These are phyloP conservation scores for Ascochyta pisi DNA, from an alignment of 2,329 filamentous ascomycete genomes.

Conservation along the genomic window DNA sequence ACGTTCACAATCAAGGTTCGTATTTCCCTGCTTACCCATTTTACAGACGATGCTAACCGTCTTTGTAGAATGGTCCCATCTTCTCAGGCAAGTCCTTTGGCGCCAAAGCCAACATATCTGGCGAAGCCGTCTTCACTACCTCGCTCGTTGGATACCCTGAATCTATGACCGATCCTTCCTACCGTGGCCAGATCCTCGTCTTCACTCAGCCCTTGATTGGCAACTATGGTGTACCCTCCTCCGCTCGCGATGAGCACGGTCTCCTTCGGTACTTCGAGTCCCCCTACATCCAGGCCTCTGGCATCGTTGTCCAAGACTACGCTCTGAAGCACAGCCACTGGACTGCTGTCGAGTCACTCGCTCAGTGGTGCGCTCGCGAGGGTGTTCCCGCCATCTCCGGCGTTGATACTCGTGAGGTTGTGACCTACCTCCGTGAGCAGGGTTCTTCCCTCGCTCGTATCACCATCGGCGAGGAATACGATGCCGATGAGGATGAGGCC, in stretches of 20 bases:
- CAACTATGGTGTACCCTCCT: constrained; percentile 96
- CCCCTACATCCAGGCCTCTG: constrained; percentile 94
- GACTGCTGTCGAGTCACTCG: constrained; percentile 94
- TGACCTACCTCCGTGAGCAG: constrained; percentile 93
- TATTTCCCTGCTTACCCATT: constrained; percentile 16
- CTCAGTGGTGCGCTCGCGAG: constrained; percentile 94
- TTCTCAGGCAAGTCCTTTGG: constrained; percentile 97
- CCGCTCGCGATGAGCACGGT: constrained; percentile 82
- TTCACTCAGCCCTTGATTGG: constrained; percentile 98
- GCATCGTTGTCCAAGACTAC: constrained; percentile 94
- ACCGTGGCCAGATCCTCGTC: constrained; percentile 90
- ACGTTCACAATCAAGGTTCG: constrained; percentile 92
- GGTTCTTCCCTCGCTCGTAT: constrained; percentile 95
- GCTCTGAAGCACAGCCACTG: constrained; percentile 96
- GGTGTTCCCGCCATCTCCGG: constrained; percentile 95
- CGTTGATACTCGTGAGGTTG: constrained; percentile 95
- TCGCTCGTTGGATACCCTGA: constrained; percentile 98
- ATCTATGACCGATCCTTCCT: constrained; percentile 74
- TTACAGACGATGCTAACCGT: constrained; percentile 41
- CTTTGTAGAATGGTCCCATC: constrained; percentile 80
- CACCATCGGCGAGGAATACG: constrained; percentile 95
- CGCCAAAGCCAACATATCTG: constrained; percentile 94
- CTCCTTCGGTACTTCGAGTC: constrained; percentile 98
- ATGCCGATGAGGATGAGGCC: constrained; percentile 96
- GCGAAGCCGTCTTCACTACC: constrained; percentile 98